A percentile compares a stretch with the other conserved stretches of the same genome.
Evolutionary conservation across 257 asterid species (phyloP).

Genomic region (Nicotiana otophora): DNA sequence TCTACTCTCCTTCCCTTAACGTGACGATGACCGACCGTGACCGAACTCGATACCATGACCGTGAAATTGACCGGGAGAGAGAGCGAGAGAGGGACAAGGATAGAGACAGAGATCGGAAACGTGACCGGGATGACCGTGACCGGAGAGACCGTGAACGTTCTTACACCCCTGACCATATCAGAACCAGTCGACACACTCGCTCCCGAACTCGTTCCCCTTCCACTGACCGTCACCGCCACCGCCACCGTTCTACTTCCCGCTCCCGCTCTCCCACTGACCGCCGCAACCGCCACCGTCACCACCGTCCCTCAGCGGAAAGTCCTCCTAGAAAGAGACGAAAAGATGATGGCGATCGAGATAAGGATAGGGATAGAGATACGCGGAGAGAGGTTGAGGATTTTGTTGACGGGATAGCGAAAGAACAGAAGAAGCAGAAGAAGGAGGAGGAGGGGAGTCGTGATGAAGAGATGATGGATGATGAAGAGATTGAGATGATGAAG

Average conservation of each 20-base stretch:
- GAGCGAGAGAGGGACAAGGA: conserved; percentile 48
- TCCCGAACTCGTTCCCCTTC: conserved; percentile 92
- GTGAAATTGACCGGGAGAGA: conserved; percentile 24
- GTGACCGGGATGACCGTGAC: conserved; percentile 47
- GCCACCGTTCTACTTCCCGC: conserved; percentile 49
- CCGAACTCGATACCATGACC: conserved; percentile 3
- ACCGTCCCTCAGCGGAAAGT: conserved; percentile 43
- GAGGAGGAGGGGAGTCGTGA: conserved; percentile 29
- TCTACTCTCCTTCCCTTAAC: not conserved
- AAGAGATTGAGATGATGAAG: conserved; percentile 97
- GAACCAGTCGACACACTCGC: conserved; percentile 54
- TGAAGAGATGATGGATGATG: conserved; percentile 51
- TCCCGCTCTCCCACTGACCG: conserved; percentile 71
- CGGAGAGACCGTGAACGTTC: conserved; percentile 54
- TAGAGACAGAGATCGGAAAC: conserved; percentile 37
- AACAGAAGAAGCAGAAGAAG: conserved; percentile 44
- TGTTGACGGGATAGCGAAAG: conserved; percentile 37
- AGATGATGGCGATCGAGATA: conserved; percentile 26
- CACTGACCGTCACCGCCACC: conserved; percentile 63
- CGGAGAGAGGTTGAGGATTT: conserved; percentile 19
- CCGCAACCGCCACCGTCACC: conserved; percentile 42
- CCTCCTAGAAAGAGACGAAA: conserved; percentile 76
- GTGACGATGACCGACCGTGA: conserved; percentile 3
- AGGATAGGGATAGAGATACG: conserved; percentile 22
- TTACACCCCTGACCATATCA: conserved; percentile 72